Conservation (phyloP, 306 rosid genomes). For the Vigna radiata region DNA sequence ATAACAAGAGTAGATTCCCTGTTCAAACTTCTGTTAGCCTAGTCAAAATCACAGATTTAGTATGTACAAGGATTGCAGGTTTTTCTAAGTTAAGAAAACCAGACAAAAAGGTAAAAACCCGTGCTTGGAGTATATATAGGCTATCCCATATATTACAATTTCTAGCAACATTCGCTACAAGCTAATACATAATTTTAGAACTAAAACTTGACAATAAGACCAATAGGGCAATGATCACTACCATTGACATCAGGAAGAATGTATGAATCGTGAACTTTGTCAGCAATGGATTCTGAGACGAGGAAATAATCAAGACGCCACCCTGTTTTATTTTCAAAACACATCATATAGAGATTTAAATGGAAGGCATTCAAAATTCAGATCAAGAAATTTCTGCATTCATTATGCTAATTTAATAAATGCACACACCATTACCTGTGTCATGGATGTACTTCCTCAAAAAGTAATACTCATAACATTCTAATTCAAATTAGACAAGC, state of each 20-base stretch:
- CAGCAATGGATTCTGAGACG: slow-evolving; percentile 79
- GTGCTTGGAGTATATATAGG: not conserved
- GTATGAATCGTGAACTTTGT: slow-evolving; percentile 86
- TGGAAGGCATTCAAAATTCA: slow-evolving; percentile 12
- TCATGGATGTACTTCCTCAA: not conserved
- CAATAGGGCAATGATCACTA: slow-evolving; percentile 95
- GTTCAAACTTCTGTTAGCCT: not conserved
- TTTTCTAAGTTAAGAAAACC: slow-evolving; percentile 9
- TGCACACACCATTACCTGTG: not conserved
- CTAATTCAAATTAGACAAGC: slow-evolving; percentile 2
- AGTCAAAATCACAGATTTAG: slow-evolving; percentile 21
- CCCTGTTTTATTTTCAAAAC: slow-evolving; percentile 61
- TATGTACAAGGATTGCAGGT: slow-evolving; percentile 25
- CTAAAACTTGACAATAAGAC: slow-evolving; percentile 72
- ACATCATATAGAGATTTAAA: slow-evolving; percentile 31
- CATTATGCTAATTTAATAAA: not conserved
- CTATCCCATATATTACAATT: slow-evolving; percentile 27
- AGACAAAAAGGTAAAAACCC: slow-evolving; percentile 15
- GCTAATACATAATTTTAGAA: not conserved
- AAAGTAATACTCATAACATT: not conserved
- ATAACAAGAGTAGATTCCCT: not conserved
- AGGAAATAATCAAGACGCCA: slow-evolving; percentile 99
- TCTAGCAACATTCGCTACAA: slow-evolving; percentile 18
- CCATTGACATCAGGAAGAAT: slow-evolving; percentile 82
- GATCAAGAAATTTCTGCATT: not conserved